Evolutionary conservation across 2,329 filamentous ascomycete genomes (phyloP).

Genomic region (Grosmannia clavigera): DNA sequence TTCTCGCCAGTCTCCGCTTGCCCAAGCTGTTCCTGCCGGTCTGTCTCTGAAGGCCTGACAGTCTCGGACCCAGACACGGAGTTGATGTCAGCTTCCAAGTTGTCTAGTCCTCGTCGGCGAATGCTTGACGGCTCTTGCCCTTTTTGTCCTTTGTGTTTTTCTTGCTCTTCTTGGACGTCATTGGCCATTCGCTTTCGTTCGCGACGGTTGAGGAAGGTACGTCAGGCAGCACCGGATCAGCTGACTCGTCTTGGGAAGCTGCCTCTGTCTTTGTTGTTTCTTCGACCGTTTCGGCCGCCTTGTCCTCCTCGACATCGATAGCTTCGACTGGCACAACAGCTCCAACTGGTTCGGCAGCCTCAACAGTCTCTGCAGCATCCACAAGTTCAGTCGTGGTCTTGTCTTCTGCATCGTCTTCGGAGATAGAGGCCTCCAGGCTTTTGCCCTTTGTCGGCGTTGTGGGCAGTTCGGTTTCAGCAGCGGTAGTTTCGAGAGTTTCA

Average conservation of each 20-base stretch:
- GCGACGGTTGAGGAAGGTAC: neutral
- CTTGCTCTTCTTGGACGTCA: neutral
- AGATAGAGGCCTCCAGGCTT: neutral
- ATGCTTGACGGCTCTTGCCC: neutral
- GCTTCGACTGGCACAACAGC: neutral
- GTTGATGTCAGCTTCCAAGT: neutral
- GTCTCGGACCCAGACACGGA: neutral
- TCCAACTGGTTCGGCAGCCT: neutral
- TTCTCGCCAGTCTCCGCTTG: conserved; percentile 6
- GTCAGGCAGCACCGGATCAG: neutral
- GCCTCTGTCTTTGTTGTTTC: neutral
- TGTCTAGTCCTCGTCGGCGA: neutral
- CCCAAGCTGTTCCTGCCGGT: neutral
- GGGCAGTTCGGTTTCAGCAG: neutral
- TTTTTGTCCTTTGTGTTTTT: conserved; percentile 1
- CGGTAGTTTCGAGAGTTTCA: neutral
- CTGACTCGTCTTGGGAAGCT: neutral
- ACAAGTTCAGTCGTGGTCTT: neutral
- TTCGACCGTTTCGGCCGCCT: neutral
- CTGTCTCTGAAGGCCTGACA: neutral
- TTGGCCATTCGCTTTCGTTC: neutral
- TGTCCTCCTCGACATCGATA: neutral
- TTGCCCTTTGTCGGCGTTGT: neutral
- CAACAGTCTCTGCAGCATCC: neutral
- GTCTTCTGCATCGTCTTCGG: neutral